Evolutionary conservation across 2,329 filamentous ascomycete species (phyloP), one percentile per base, ranked within the genome.

Genomic region (Boeremia exigua): DNA sequence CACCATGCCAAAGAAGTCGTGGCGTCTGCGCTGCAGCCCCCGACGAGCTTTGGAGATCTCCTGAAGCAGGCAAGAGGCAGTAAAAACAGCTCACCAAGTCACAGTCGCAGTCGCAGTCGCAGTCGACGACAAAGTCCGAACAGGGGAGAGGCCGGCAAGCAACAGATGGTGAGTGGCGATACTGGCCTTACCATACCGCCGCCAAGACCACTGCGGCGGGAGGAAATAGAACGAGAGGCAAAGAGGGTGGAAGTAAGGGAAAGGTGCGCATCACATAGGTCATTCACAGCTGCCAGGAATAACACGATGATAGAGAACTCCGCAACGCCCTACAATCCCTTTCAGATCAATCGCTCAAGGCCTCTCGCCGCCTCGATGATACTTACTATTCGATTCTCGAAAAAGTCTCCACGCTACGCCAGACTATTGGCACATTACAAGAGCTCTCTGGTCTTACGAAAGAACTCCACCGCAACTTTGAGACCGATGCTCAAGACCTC

Each of bases 321-420:
- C 72, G 74, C 6, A 54, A 65, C 17, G 74, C 76, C 19, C 66
- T 82, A 9, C 74, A 77, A 47, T 63, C 61, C 44, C 79, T 92
- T 10, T 82, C 82, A 63, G 77, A 81, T 29, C 82, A 87, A 70
- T 88, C 88, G 19, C 81, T 85, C 51, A 76, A 80, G 19, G 85
- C 87, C 23, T 90, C 87, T 14, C 81, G 83, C 57, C 83, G 83
- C 30, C 83, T 94, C 37, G 89, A 93, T 71, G 85, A 89, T 55
- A 88, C 88, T 3, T 93, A 92, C 76, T 89, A 90, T 61, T 84
- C 85, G 0, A 83, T 92, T 9, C 79, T 92, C 28, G 87, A 91
- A 69, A 90, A 88, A 68, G 81, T 89, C 44, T 82, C 82, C 45
- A 74, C 81, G 1, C 78, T 93, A 33, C 87, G 88, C 49, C 82